Evolutionary conservation across 164 flowering plant genomes (phyloP), one percentile per base, ranked within the genome.

Genomic region (Kingdonia uniflora): DNA sequence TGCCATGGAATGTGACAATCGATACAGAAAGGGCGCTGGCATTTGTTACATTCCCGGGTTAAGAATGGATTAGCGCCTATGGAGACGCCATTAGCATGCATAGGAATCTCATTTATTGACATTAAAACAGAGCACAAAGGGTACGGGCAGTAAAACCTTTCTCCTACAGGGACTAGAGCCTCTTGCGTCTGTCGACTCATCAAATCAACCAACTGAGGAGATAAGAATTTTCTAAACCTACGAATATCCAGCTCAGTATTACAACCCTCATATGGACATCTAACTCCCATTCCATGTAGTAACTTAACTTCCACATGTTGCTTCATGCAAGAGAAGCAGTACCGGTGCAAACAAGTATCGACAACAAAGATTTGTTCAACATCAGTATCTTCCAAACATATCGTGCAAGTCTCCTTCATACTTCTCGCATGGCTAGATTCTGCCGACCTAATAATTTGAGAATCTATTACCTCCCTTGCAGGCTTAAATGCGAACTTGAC

Each of bases 1-100:
- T 90, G 97, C 97, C 97, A 90, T 26, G 91, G 91, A 35, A 76
- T 87, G 65, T 73, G 75, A 80, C 97, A 90, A 23, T 72, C 29
- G 26, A 80, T 62, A 60, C 97, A 90, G 63, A 86, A 80, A 50
- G 51, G 62, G n/a, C 57, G 56, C 35, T 64, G 65, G 56, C 95
- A 90, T 69, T 82, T 82, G 43, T 63, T 29, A 56, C 97, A 90
- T 64, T 53, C 79, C 57, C 83, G 65, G 26, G 55, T 62, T 62
- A 75, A 77, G 33, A 60, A 24, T 48, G 13, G 60, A 38, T 58
- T 57, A 58, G 57, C 60, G 52, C 52, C 55, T 19, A 42, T n/a
- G n/a, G n/a, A 41, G 42, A 39, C 25, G 24, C 11, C 33, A 52
- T 43, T 57, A 16, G 68, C 38, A 51, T 56, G 52, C 46, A 66